Conservation (phyloP, 2,329 filamentous ascomycete genomes). For the Pseudogymnoascus sp. region DNA sequence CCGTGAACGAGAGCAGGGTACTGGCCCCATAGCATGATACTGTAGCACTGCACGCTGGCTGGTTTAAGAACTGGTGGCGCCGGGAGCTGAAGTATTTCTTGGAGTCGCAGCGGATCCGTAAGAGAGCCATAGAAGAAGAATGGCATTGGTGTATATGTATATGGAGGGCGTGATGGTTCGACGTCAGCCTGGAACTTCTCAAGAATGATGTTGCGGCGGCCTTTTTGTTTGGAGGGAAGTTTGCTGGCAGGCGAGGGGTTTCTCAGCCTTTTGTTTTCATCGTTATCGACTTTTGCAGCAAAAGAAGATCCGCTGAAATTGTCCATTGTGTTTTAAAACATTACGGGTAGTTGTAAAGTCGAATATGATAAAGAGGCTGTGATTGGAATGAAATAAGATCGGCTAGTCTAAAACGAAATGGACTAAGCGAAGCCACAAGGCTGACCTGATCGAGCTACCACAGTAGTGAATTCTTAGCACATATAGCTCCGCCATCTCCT, state of each 20-base stretch:
- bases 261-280: conserved; percentile 8
- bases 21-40: conserved; percentile 19
- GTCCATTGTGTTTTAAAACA: conserved; percentile 10
- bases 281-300: background rate
- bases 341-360: too few species aligned
- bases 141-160: conserved; percentile 14
- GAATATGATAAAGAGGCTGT: too few species aligned
- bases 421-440: too few species aligned
- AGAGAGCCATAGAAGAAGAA: conserved; percentile 20
- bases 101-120: conserved; percentile 17
- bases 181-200: conserved; percentile 15
- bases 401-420: too few species aligned
- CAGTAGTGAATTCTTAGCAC: too few species aligned
- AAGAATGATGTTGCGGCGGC: conserved; percentile 17
- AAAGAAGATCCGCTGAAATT: conserved; percentile 9
- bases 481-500: too few species aligned
- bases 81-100: conserved; percentile 17
- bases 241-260: conserved; percentile 11
- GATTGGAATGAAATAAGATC: too few species aligned
- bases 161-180: conserved; percentile 14
- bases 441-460: too few species aligned
- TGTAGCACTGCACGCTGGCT: conserved; percentile 17
- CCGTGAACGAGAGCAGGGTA: conserved; percentile 17
- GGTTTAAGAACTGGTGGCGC: conserved; percentile 17
- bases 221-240: conserved; percentile 8